These are phyloP conservation scores for Tetrapisispora phaffii DNA, from an alignment of 805 yeast genomes.

Conservation along the genomic window DNA sequence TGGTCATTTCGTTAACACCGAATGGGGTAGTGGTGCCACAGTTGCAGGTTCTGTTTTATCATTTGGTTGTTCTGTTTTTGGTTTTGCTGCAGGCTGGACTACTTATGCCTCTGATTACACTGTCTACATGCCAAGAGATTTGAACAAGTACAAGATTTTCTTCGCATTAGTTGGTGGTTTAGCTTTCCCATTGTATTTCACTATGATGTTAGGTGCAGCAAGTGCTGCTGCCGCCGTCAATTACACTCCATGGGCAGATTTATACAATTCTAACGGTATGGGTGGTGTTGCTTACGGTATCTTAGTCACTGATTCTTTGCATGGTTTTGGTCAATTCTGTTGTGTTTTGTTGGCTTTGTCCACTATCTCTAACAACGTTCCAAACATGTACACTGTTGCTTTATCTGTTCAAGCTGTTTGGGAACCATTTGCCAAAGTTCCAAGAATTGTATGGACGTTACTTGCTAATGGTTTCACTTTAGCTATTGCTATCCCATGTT, in stretches of 20 bases:
- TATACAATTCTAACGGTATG: slow-evolving; percentile 44
- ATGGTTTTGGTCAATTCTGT: slow-evolving; percentile 84
- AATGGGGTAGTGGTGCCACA: slow-evolving; percentile 42
- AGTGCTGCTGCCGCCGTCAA: slow-evolving; percentile 57
- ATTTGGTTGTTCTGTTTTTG: slow-evolving; percentile 74
- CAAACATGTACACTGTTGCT: slow-evolving; percentile 87
- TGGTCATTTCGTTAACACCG: slow-evolving; percentile 51
- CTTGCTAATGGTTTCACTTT: slow-evolving; percentile 65
- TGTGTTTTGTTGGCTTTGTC: slow-evolving; percentile 77
- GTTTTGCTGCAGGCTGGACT: slow-evolving; percentile 92
- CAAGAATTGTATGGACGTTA: slow-evolving; percentile 77
- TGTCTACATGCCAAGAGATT: slow-evolving; percentile 66
- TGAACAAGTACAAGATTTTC: slow-evolving; percentile 52
- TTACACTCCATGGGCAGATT: slow-evolving; percentile 36
- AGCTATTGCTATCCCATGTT: slow-evolving; percentile 85
- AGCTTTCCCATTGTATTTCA: slow-evolving; percentile 56
- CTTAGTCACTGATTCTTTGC: slow-evolving; percentile 68
- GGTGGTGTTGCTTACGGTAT: slow-evolving; percentile 82
- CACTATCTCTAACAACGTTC: slow-evolving; percentile 84
- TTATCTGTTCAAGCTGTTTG: slow-evolving; percentile 79
- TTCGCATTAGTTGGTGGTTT: slow-evolving; percentile 55
- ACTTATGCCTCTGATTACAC: slow-evolving; percentile 90
- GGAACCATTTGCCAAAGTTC: slow-evolving; percentile 63
- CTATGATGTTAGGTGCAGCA: slow-evolving; percentile 80
- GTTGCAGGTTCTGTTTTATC: slow-evolving; percentile 72